Evolutionary conservation across 352 stramenopile genomes (phyloP), one percentile per base, ranked within the genome.

Genomic region (Pythium diclinum): DNA sequence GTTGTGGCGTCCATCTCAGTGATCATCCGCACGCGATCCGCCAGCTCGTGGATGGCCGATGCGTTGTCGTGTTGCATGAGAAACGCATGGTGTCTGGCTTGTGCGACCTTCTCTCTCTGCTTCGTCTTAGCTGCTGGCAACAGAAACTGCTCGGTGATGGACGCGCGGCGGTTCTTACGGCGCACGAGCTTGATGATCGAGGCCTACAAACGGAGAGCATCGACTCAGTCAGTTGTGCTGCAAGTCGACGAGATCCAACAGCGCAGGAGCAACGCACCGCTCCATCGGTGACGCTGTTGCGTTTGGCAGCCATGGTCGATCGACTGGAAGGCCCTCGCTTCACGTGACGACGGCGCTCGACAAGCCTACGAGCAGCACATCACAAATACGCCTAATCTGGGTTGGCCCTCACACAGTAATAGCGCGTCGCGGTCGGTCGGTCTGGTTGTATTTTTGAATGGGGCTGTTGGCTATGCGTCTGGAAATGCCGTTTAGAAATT

Each of bases 21-120:
- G 14, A 89, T 60, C 1, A 77, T 71, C 16, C 74, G 75, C 16
- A 91, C 73, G 10, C 53, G 67, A 33, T 77, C 70, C 14, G 79
- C 64, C 25, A 89, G 77, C n/a, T 55, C 51, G 2, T 80, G 30
- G n/a, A 91, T 53, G 8, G 67, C 61, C 9, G 65, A 62, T 17
- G 72, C 80, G 59, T 89, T 89, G n/a, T 89, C 82, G 3, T 56
- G 56, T 36, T 71, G 76, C 23, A 75, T 6, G 19, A 91, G 70
- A 63, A 86, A 88, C 36, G 72, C 65, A 51, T 89, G 73, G 21
- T 81, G 78, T 17, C 66, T 74, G 25, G 58, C 42, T 63, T 91
- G 82, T 14, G 70, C 68, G 2, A 75, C 62, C 1, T 76, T 74
- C 65, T 89, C 79, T 55, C 77, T 76, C 6, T 81, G 71, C n/a